These are phyloP conservation scores for Leccinum longicurvipes DNA, from an alignment of 768 basidiomycete species.

Conservation along the genomic window DNA sequence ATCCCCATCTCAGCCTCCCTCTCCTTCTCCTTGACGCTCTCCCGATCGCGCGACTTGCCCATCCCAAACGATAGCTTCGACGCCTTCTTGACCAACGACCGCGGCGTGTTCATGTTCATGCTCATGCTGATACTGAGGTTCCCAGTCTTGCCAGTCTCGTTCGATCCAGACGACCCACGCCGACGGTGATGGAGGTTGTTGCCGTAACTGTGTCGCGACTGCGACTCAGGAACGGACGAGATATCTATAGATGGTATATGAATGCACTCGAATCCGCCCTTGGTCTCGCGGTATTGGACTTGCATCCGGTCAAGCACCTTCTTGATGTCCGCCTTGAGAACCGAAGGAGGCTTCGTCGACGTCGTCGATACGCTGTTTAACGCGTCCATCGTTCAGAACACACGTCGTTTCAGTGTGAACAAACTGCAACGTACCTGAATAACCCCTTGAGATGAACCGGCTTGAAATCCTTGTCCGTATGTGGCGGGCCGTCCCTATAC, in stretches of 20 bases:
- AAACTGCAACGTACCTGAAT: constrained; percentile 64
- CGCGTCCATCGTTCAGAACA: not conserved
- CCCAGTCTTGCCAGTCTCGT: constrained; percentile 41
- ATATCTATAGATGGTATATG: constrained; percentile 94
- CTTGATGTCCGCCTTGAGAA: constrained; percentile 81
- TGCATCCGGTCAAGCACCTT: constrained; percentile 92
- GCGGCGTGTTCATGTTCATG: constrained; percentile 32
- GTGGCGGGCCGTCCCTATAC: constrained; percentile 43
- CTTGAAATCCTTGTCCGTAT: constrained; percentile 75
- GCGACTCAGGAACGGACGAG: constrained; percentile 56
- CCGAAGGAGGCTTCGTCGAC: constrained; percentile 78
- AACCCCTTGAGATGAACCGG: constrained; percentile 94
- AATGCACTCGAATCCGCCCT: constrained; percentile 93
- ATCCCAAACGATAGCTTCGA: constrained; percentile 77
- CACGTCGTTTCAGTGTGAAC: not conserved
- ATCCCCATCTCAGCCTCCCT: constrained; percentile 23
- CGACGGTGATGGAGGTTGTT: constrained; percentile 32
- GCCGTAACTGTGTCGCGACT: constrained; percentile 26
- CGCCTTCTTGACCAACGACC: constrained; percentile 65
- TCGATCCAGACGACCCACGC: constrained; percentile 47
- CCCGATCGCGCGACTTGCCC: constrained; percentile 46
- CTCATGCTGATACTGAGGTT: not conserved
- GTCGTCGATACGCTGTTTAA: constrained; percentile 83
- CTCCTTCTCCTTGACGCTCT: constrained; percentile 45
- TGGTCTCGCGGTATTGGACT: constrained; percentile 88